Base-by-base conservation (phyloP, 306 rosid genomes). In the Vachellia pachyceras region DNA sequence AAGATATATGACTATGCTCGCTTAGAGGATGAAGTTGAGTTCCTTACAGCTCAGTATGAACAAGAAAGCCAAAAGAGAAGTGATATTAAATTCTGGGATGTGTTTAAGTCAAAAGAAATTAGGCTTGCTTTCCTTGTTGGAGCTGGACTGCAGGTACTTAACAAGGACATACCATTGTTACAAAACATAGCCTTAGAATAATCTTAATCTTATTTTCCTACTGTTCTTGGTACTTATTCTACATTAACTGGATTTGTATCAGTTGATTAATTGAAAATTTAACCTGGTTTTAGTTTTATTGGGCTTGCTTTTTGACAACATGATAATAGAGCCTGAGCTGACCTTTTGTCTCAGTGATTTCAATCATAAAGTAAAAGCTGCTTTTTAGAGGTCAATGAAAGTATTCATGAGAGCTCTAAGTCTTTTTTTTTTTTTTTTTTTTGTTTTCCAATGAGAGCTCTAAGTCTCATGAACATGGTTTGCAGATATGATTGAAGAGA, bases 81-180 rank as follows among this genome's bases (percentile, higher is more conserved):
- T 14, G 76, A 69, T 54, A 77, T 90, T 85, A 90, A 85, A 75
- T 89, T 80, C 75, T 79, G 58, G 89, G 86, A 88, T 71, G 97
- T 90, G 70, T 94, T 90, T 50, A 84, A 37, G 83, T 79, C 84
- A 61, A 91, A 94, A 85, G 94, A 94, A 91, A 91, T 89, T 85
- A 80, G 95, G 81, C 82, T 92, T 39, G 94, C 98, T 14, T 94
- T 94, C 88, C 49, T 94, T n/a, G 97, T 89, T 40, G 97, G 97
- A 74, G 98, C 88, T 17, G 97, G 97, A 80, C 88, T 94, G 73
- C 88, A 88, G 97, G 98, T 94, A 91, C 71, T 61, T 54, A 9
- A 45, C 22, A 37, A 46, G 4, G 45, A 63, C 23, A 18, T 20
- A 70, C 29, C 41, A n/a, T 64, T 76, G 57, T n/a, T 70, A 55